phyloP scores from a whole-genome alignment of 2,329 filamentous ascomycete genomes.

The Alternaria novae-zelandiae region DNA sequence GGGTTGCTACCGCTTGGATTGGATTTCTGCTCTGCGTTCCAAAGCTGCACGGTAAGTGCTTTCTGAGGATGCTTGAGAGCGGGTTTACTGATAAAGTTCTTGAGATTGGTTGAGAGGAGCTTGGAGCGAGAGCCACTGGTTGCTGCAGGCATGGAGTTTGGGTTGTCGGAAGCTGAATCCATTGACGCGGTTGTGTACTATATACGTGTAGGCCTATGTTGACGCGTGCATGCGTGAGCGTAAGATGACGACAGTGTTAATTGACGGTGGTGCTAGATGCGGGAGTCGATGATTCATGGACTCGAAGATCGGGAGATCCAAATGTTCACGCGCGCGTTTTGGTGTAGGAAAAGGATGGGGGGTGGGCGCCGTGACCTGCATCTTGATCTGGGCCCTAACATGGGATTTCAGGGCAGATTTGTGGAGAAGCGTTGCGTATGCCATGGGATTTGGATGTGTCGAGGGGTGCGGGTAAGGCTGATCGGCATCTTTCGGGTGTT shows the following conservation, averaged over 20 bases:
- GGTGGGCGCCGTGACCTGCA: not conserved
- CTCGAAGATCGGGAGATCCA: not conserved
- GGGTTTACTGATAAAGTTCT: constrained; percentile 25
- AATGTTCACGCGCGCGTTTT: not conserved
- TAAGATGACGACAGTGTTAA: constrained; percentile 3
- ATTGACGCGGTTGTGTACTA: not conserved
- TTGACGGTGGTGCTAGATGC: not conserved
- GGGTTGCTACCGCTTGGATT: not conserved
- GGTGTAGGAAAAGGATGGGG: not conserved
- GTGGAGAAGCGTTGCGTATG: constrained; percentile 10
- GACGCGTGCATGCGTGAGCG: not conserved
- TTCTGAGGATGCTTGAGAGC: constrained; percentile 33
- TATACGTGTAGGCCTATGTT: not conserved
- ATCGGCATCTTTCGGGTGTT: not conserved
- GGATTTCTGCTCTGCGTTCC: constrained; percentile 28
- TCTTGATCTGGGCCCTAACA: not conserved
- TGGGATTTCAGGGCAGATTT: not conserved
- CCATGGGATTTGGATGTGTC: not conserved
- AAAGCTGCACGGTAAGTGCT: constrained; percentile 31
- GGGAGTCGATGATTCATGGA: constrained; percentile 8
- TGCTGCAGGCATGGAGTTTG: constrained; percentile 6
- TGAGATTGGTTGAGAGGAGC: constrained; percentile 20
- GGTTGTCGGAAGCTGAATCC: not conserved
- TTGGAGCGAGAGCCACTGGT: constrained; percentile 20
- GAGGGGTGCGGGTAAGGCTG: constrained; percentile 5